These are phyloP conservation scores for Pleurostoma richardsiae DNA, from an alignment of 2,329 filamentous ascomycete species.

Conservation along the genomic window DNA sequence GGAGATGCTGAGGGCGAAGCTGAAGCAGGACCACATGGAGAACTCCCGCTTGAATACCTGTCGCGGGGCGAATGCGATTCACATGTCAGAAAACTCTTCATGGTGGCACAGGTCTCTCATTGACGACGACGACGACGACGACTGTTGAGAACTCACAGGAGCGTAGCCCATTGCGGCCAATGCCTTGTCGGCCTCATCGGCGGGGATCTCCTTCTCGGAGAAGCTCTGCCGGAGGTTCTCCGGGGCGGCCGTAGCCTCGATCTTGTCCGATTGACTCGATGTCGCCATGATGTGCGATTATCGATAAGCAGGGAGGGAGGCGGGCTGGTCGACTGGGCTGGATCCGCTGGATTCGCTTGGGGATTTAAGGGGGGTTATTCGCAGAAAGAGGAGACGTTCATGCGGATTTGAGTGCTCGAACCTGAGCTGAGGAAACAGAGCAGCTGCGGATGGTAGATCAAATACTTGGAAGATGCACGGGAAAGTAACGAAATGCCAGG, in stretches of 20 bases:
- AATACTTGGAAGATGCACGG: too few species aligned
- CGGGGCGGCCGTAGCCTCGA: slow-evolving; percentile 47
- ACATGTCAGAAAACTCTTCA: slow-evolving; percentile 17
- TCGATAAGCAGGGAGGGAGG: too few species aligned
- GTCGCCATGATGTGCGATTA: too few species aligned
- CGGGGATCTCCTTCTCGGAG: slow-evolving; percentile 5
- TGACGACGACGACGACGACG: neutral
- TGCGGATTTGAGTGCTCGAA: too few species aligned
- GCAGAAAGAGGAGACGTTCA: too few species aligned
- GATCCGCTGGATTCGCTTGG: too few species aligned
- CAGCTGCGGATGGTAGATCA: too few species aligned
- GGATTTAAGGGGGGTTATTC: too few species aligned
- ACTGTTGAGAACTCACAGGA: slow-evolving; percentile 18
- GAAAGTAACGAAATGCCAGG: too few species aligned
- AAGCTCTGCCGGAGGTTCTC: slow-evolving; percentile 19
- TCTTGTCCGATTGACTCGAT: slow-evolving; percentile 26
- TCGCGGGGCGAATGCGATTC: slow-evolving; percentile 3
- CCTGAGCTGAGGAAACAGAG: too few species aligned
- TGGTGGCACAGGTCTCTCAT: neutral
- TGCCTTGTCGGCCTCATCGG: slow-evolving; percentile 21
- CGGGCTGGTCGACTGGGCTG: too few species aligned
- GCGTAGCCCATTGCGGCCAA: slow-evolving; percentile 29
- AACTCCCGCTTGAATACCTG: slow-evolving; percentile 56
- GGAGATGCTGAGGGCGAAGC: slow-evolving; percentile 53
- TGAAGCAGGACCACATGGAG: slow-evolving; percentile 51